Percentiles rank a stretch among this genome's conserved stretches.
phyloP scores from a whole-genome alignment of 2,329 filamentous ascomycete species.

The Colletotrichum shisoi region DNA sequence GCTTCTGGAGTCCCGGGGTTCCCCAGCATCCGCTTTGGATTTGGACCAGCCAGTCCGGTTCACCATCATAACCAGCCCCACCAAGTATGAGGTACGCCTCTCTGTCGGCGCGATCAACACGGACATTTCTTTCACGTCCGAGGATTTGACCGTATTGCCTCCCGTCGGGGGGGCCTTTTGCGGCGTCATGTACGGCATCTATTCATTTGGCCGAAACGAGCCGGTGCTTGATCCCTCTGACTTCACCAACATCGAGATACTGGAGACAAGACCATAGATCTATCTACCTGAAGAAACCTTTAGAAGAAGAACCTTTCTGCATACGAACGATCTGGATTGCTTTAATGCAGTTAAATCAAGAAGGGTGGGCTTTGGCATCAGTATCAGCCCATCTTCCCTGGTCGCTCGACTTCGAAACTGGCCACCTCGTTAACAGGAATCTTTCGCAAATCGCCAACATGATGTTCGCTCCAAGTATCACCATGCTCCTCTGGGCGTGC shows the following conservation, averaged over 20 bases:
- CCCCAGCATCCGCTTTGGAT: neutral
- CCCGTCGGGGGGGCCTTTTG: slow-evolving; percentile 46
- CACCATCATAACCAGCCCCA: slow-evolving; percentile 38
- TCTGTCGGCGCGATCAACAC: slow-evolving; percentile 13
- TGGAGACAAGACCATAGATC: neutral
- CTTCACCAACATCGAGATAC: slow-evolving; percentile 42
- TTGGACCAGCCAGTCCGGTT: slow-evolving; percentile 30
- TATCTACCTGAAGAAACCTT: neutral
- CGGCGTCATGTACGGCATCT: slow-evolving; percentile 47
- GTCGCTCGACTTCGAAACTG: neutral
- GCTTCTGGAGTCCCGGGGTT: neutral
- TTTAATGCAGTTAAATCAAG: neutral
- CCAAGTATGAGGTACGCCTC: slow-evolving; percentile 41
- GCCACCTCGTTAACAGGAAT: neutral
- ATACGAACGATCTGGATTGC: neutral
- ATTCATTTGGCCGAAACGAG: slow-evolving; percentile 45
- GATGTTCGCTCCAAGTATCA: neutral
- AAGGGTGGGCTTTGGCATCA: neutral
- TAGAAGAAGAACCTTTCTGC: neutral
- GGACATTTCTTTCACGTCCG: slow-evolving; percentile 32
- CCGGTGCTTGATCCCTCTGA: slow-evolving; percentile 47
- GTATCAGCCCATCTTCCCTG: neutral
- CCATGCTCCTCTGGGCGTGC: neutral
- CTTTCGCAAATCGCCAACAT: neutral
- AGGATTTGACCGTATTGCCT: slow-evolving; percentile 44